A percentile compares a stretch with the other conserved stretches of the same genome.
Conservation (phyloP, 75 land plant species). For the Cunninghamia lanceolata region DNA sequence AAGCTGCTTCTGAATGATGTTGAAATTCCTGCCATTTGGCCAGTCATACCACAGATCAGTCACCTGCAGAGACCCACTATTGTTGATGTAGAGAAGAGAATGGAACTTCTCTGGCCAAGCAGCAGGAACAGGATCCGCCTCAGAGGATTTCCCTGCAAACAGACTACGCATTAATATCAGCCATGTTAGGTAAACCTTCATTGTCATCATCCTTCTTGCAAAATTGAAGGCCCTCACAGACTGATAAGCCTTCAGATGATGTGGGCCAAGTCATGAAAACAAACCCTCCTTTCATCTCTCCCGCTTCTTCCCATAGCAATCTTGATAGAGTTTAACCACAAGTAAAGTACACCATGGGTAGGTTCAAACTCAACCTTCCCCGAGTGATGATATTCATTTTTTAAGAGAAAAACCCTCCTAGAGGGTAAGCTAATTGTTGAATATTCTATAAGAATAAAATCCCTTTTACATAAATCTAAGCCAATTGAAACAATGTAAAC, state of each 20-base stretch:
- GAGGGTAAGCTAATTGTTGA: too few relatives aligned
- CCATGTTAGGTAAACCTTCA: background rate
- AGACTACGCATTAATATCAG: background rate
- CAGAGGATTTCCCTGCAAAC: background rate
- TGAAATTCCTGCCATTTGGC: conserved; percentile 80
- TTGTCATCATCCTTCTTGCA: background rate
- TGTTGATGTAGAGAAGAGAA: conserved; percentile 55
- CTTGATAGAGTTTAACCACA: background rate
- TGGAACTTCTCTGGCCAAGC: conserved; percentile 95
- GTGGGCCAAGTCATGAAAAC: too few relatives aligned
- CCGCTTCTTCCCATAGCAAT: background rate
- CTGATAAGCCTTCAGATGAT: background rate
- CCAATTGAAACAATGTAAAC: too few relatives aligned
- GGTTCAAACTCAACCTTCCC: background rate
- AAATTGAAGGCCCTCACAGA: background rate
- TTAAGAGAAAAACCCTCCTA: too few relatives aligned
- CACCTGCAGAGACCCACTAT: conserved; percentile 40
- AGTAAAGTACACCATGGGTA: background rate
- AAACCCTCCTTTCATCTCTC: background rate
- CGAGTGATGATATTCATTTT: too few relatives aligned
- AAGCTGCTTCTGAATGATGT: conserved; percentile 78
- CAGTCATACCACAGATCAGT: conserved; percentile 92
- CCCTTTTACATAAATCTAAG: too few relatives aligned
- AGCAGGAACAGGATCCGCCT: conserved; percentile 47
- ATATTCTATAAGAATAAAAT: too few relatives aligned